Evolutionary conservation across 768 basidiomycete species (phyloP), one percentile per base, ranked within the genome.

Genomic region (Psilocybe tampanensis): DNA sequence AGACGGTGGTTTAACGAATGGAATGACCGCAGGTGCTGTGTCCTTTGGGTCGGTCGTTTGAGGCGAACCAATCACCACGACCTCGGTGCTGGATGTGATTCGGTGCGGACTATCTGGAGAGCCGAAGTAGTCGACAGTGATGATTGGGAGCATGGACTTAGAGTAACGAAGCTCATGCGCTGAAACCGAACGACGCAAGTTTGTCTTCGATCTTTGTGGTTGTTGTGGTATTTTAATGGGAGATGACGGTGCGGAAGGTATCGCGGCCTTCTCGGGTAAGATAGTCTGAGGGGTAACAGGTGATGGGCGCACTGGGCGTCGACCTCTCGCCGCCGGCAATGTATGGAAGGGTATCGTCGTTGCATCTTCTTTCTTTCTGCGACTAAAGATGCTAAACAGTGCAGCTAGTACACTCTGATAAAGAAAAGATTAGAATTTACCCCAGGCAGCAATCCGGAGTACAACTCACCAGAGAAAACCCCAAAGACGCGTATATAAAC

Each of bases 331-430:
- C 32, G 59, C 19, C 19, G 57, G 56, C 23, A 52, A 52, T 5
- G 56, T 47, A 32, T 54, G 58, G 26, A 53, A 43, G 29, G 59
- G 44, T 29, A 60, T 36, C 15, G 47, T 9, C 54, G 41, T 23
- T 49, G 47, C 43, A 56, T 61, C 15, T 17, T 49, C 52, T 47
- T 17, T 34, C 13, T 48, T 58, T 54, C 51, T 29, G 32, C 53
- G 58, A 36, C 64, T 44, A 48, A 66, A 59, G 18, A 60, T 22
- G 44, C 55, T 61, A 23, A 72, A 56, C 13, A 74, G 52, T 8
- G 71, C 65, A 23, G 70, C 64, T 33, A 77, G 51, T 11, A 76
- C 64, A 54, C 76, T 77, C 76, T 77, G 44, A 29, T 19, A 48
- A 15, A 8, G 17, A 41, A 18, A 32, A 26, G 41, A 29, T 29